phyloP scores from a whole-genome alignment of 306 rosid genomes.

The Acacia melanoxylon region DNA sequence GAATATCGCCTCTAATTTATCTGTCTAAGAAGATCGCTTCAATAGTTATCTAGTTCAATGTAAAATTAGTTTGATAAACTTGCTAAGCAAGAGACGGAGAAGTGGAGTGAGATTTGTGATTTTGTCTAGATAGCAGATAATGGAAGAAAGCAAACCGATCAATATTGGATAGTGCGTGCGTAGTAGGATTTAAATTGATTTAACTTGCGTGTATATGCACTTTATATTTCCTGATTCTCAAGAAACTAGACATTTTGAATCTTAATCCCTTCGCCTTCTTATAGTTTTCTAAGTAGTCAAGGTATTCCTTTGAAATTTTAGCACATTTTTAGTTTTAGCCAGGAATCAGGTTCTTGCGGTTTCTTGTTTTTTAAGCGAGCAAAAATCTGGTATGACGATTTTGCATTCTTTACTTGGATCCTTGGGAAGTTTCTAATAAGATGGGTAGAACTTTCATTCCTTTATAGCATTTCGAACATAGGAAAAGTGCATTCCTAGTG shows the following conservation, averaged over 20 bases:
- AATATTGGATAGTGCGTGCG: not conserved
- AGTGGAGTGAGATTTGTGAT: constrained; percentile 19
- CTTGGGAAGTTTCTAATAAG: constrained; percentile 36
- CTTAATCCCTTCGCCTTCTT: constrained; percentile 23
- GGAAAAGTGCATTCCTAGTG: constrained; percentile 59
- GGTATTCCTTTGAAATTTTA: constrained; percentile 31
- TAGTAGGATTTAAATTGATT: constrained; percentile 21
- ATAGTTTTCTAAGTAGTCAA: constrained; percentile 38
- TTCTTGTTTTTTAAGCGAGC: constrained; percentile 76
- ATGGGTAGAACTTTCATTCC: constrained; percentile 34
- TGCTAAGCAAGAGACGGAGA: not conserved
- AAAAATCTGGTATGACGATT: constrained; percentile 36
- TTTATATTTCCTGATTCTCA: constrained; percentile 27
- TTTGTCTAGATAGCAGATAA: constrained; percentile 23
- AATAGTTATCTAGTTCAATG: not conserved
- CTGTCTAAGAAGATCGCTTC: constrained; percentile 1
- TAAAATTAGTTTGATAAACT: not conserved
- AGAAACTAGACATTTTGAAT: constrained; percentile 21
- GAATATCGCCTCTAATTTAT: constrained; percentile 1
- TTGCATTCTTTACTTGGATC: constrained; percentile 55
- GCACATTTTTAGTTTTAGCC: constrained; percentile 18
- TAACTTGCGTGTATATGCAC: not conserved
- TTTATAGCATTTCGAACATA: constrained; percentile 27
- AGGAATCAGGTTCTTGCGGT: constrained; percentile 51
- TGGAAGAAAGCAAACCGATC: constrained; percentile 10